These are phyloP conservation scores for Dovyalis caffra DNA, from an alignment of 345 rosid genomes.

Conservation along the genomic window DNA sequence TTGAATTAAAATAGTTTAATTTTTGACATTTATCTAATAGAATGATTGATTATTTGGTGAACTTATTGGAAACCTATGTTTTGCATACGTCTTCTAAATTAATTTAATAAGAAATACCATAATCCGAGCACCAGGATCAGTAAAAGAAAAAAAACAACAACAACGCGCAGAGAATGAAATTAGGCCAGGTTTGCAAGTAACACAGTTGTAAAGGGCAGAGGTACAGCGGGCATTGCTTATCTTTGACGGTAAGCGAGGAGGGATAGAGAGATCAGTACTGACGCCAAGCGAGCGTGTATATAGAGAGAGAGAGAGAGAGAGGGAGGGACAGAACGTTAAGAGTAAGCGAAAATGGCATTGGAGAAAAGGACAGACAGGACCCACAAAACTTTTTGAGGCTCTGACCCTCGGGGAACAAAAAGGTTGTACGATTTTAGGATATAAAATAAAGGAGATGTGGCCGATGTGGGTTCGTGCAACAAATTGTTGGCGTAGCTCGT, in stretches of 20 bases:
- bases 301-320: background rate
- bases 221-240: background rate
- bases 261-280: background rate
- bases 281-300: background rate
- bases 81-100: no score
- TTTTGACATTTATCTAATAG: no score
- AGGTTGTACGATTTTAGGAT: background rate
- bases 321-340: background rate
- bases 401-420: conserved; percentile 3
- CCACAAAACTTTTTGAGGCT: background rate
- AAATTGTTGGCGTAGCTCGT: no score
- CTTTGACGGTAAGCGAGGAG: background rate
- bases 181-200: background rate
- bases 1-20: no score
- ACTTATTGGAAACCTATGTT: no score
- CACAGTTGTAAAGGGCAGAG: no score
- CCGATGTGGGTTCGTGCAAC: no score
- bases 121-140: no score
- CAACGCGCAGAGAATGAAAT: background rate
- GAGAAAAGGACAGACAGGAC: background rate
- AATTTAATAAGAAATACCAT: no score
- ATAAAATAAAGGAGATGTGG: background rate
- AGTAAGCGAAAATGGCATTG: background rate
- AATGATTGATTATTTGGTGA: no score
- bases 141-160: no score